Evolutionary conservation across 805 yeast species (phyloP), one percentile per base, ranked within the genome.

Genomic region (Grigorovia yakushimaensis): DNA sequence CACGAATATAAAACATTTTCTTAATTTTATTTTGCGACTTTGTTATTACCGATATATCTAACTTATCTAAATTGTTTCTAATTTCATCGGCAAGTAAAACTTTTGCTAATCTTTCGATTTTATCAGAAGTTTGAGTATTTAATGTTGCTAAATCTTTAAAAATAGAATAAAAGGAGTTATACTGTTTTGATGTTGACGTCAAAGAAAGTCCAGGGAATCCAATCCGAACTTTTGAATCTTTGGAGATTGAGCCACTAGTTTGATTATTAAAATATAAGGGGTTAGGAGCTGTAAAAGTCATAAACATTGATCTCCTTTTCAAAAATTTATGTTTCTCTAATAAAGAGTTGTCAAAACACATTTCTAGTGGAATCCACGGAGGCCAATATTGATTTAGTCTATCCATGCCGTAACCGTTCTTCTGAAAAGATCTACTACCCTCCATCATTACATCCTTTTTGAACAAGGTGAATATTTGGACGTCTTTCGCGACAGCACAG

Each of bases 321-420:
- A 81, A 66, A 38, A 81, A 71, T 5, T 74, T 63, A 44, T 73
- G 68, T 19, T 71, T 68, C 4, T 64, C 64, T 45, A 80, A 58
- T 5, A 66, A 43, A 0, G 69, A 67, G 10, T 74, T 69, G 42
- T 74, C 73, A 53, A 76, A 77, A 57, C 83, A 78, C 54, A 78
- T 71, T 58, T 82, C 88, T 46, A 79, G 54, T 0, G 85, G 84
- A 19, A 82, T 54, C 73, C 77, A 74, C 0, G 87, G 87, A 0
- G 87, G 85, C 87, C 87, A 82, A 58, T 62, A 54, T 27, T 46
- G 51, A 1, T 58, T 51, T 9, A 54, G 51, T 4, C 50, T 54
- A 11, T 63, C 59, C 42, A 59, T 53, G 7, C 68, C 62, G 40
- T 61, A 62, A 13, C 62, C 59, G 40, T 55, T 53, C 47, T 65